Percentiles rank a stretch among this genome's conserved stretches.
These are phyloP conservation scores for Pichia sp. DNA, from an alignment of 1,139 yeast species.

Conservation along the genomic window DNA sequence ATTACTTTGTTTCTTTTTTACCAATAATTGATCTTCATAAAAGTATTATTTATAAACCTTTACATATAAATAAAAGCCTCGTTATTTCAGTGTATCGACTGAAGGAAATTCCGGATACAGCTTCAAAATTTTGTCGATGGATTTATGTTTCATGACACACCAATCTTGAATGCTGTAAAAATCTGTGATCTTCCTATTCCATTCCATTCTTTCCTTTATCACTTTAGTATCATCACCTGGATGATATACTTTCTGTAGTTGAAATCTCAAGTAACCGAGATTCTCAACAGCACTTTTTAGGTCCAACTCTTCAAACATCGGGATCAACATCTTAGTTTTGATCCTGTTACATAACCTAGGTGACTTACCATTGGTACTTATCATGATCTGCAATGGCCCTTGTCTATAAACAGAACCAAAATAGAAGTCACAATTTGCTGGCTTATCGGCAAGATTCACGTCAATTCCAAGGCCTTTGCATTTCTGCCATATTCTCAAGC, in stretches of 20 bases:
- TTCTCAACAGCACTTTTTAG: slow-evolving; percentile 59
- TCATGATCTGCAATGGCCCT: slow-evolving; percentile 79
- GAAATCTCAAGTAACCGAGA: slow-evolving; percentile 53
- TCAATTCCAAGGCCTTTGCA: slow-evolving; percentile 55
- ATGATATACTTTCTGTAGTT: slow-evolving; percentile 42
- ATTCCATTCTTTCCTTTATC: slow-evolving; percentile 62
- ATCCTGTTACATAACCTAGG: slow-evolving; percentile 70
- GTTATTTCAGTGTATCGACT: neutral
- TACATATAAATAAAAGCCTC: neutral
- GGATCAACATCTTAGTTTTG: slow-evolving; percentile 50
- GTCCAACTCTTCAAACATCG: slow-evolving; percentile 36
- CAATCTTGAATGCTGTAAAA: slow-evolving; percentile 54
- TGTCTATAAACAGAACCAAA: slow-evolving; percentile 76
- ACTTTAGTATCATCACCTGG: slow-evolving; percentile 47
- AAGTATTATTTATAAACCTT: slow-evolving; percentile 1
- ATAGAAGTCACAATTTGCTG: slow-evolving; percentile 77
- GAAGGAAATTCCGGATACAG: slow-evolving; percentile 32
- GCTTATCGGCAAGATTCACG: slow-evolving; percentile 83
- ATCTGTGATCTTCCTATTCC: slow-evolving; percentile 69
- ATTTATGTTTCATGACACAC: slow-evolving; percentile 40
- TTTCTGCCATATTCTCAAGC: slow-evolving; percentile 54
- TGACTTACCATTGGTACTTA: slow-evolving; percentile 77
- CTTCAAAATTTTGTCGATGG: slow-evolving; percentile 28
- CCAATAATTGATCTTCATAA: neutral
- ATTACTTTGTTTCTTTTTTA: neutral